Evolutionary conservation across 2,329 filamentous ascomycete genomes (phyloP).

Genomic region (Tolypocladium tropicale): DNA sequence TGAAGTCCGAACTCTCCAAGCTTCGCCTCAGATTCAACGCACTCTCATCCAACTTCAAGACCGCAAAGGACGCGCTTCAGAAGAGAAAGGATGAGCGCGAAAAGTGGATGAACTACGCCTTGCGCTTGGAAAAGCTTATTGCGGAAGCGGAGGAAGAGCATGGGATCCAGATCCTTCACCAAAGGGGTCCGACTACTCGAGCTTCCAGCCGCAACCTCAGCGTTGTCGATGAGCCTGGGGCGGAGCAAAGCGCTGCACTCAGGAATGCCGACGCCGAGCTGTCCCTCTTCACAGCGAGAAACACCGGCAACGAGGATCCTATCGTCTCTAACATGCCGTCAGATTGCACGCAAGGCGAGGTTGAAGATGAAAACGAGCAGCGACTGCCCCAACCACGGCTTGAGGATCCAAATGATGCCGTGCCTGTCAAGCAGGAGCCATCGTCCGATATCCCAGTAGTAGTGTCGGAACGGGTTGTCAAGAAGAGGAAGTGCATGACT

Average conservation of each 20-base stretch:
- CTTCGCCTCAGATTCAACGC: conserved; percentile 29
- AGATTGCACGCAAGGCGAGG: conserved; percentile 19
- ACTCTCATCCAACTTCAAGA: conserved; percentile 30
- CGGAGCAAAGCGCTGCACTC: background rate
- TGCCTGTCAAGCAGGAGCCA: conserved; percentile 37
- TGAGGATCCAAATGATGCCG: conserved; percentile 2
- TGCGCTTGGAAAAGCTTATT: conserved; percentile 31
- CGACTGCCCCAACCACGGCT: conserved; percentile 13
- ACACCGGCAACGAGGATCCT: background rate
- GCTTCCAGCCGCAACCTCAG: background rate
- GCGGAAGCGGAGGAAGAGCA: conserved; percentile 29
- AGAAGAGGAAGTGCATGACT: conserved; percentile 32
- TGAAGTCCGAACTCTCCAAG: conserved; percentile 21
- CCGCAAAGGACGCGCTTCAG: conserved; percentile 24
- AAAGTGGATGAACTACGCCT: conserved; percentile 35
- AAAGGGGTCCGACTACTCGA: background rate
- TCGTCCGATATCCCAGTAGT: conserved; percentile 43
- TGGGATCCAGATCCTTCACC: conserved; percentile 18
- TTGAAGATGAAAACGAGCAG: conserved; percentile 10
- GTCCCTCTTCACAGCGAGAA: background rate
- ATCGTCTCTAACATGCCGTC: conserved; percentile 8
- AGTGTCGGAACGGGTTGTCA: conserved; percentile 37
- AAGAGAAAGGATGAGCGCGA: conserved; percentile 31
- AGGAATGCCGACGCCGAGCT: background rate
- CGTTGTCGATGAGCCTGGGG: background rate